Conservation (phyloP, 495 filamentous ascomycete species). For the Trichoderma orchidacearum region DNA sequence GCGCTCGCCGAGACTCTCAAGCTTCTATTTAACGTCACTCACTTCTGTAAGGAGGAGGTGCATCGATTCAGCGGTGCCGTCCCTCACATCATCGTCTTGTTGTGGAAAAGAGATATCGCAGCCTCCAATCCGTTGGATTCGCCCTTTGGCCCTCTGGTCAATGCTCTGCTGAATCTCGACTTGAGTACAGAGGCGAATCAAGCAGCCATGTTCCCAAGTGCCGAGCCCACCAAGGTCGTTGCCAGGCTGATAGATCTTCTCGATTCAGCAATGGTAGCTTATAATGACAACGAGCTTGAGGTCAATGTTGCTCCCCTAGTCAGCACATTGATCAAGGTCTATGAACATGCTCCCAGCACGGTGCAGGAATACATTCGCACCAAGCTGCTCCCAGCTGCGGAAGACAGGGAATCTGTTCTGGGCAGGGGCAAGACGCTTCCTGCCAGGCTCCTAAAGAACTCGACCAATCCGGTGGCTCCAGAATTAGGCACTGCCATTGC, state of each 20-base stretch:
- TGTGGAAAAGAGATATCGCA: conserved; percentile 29
- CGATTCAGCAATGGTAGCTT: conserved; percentile 44
- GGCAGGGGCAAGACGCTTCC: conserved; percentile 63
- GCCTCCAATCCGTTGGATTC: conserved; percentile 24
- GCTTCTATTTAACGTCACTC: conserved; percentile 75
- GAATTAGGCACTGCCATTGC: conserved; percentile 64
- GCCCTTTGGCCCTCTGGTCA: conserved; percentile 49
- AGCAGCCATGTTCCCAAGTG: conserved; percentile 50
- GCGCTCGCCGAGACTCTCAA: conserved; percentile 77
- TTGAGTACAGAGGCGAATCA: conserved; percentile 28
- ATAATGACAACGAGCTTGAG: conserved; percentile 56
- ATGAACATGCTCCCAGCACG: conserved; percentile 54
- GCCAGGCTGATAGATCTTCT: conserved; percentile 63
- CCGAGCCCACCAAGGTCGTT: conserved; percentile 44
- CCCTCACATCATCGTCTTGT: conserved; percentile 57
- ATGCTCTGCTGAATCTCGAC: conserved; percentile 68
- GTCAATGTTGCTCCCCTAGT: conserved; percentile 53
- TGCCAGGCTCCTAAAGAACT: conserved; percentile 66
- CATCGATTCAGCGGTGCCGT: conserved; percentile 52
- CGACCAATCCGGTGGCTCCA: conserved; percentile 53
- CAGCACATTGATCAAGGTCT: conserved; percentile 54
- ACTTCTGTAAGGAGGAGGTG: conserved; percentile 48
- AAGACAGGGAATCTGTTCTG: conserved; percentile 64
- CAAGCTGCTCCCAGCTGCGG: conserved; percentile 59
- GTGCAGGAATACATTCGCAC: conserved; percentile 47